Evolutionary conservation across 2,329 filamentous ascomycete genomes (phyloP), one percentile per base, ranked within the genome.

Genomic region (Tolypocladium capitatum): DNA sequence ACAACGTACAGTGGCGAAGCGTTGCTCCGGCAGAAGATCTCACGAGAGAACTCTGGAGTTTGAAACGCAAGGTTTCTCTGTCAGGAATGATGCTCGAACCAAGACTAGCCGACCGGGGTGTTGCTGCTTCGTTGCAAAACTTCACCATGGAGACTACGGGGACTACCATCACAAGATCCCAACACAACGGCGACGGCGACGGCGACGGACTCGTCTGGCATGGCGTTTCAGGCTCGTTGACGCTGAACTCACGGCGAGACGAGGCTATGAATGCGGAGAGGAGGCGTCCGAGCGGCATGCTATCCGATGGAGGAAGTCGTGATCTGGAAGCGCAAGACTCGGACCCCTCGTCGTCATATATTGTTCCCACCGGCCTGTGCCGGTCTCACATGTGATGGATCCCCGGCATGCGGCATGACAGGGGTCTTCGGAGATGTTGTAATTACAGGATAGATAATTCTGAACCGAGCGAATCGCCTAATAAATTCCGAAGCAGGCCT

Each of bases 381-480:
- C 14, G 21, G 43, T 32, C 46, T 49, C 46, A 52, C 51, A 28
- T 43, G 44, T 51, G 33, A 47, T 45, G 24, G 27, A 36, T 27
- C 21, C 27, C 5, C 5, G 32, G 20, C 30, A 21, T 9, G 43
- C 20, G 18, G 10, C 16, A 42, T 10, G 3, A 32, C 14, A 36
- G 21, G 32, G n/a, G 34, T 13, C 21, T 24, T 32, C 43, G 47
- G 45, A 48, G 45, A 49, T 62, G 59, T 61, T 64, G 56, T 61
- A 63, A 56, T n/a, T 65, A 65, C 61, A 65, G 61, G 52, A 60
- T 55, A 56, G 49, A 53, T 58, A 58, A 58, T 59, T 55, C 24
- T 62, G 54, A 59, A 58, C 55, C 52, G 36, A 44, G 49, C 46
- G 43, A 49, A 33, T 43, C 51, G 45, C 46, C 52, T 41, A 43